Conservation (phyloP, 768 basidiomycete genomes). For the Pleurotus djamor region DNA sequence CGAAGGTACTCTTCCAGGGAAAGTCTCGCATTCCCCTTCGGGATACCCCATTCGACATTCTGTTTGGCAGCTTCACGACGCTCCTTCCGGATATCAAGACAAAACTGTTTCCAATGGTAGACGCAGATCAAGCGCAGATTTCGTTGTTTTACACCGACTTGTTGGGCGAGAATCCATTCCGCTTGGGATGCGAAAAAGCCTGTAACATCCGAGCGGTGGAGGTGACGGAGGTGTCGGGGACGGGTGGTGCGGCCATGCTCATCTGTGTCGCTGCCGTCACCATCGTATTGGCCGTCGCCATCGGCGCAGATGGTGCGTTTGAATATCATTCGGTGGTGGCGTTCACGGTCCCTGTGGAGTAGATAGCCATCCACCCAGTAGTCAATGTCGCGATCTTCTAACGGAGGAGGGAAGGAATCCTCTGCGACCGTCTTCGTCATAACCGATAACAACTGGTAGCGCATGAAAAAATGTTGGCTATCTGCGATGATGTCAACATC, state of each 20-base stretch:
- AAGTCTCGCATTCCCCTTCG: slow-evolving; percentile 6
- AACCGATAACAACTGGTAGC: slow-evolving; percentile 44
- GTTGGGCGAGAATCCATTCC: slow-evolving; percentile 57
- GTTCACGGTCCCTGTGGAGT: slow-evolving; percentile 17
- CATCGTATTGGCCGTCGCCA: slow-evolving; percentile 6
- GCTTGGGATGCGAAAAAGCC: slow-evolving; percentile 52
- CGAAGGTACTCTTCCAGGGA: neutral
- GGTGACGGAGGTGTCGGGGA: slow-evolving; percentile 40
- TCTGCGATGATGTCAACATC: slow-evolving; percentile 36
- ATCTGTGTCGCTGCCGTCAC: slow-evolving; percentile 24
- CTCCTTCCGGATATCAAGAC: slow-evolving; percentile 12
- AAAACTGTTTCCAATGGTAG: slow-evolving; percentile 46
- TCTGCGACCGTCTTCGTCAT: slow-evolving; percentile 41
- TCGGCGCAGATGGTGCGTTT: no score
- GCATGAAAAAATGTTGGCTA: slow-evolving; percentile 49
- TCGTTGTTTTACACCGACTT: slow-evolving; percentile 24
- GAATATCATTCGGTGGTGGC: slow-evolving; percentile 29
- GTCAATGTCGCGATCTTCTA: slow-evolving; percentile 39
- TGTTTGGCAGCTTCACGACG: neutral
- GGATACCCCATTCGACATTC: slow-evolving; percentile 27
- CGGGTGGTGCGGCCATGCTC: slow-evolving; percentile 22
- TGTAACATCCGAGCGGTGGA: slow-evolving; percentile 50
- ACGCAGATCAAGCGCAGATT: slow-evolving; percentile 35
- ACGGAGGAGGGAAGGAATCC: slow-evolving; percentile 26
- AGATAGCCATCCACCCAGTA: slow-evolving; percentile 49